Evolutionary conservation across 768 basidiomycete species (phyloP).

Genomic region (Macrocybe gigantea): DNA sequence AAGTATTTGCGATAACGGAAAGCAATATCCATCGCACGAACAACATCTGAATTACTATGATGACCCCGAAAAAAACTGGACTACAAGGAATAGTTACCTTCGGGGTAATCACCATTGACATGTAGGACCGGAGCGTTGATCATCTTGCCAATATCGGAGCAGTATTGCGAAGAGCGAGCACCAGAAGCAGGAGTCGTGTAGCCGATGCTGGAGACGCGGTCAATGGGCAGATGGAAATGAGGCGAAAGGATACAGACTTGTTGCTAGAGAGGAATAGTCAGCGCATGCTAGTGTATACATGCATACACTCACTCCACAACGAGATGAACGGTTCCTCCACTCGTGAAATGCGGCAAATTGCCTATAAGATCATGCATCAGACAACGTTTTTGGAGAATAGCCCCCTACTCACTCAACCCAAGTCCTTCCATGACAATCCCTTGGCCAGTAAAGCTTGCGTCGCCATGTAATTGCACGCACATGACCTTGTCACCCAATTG

Average conservation of each 20-base stretch:
- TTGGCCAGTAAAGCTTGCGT: slow-evolving; percentile 88
- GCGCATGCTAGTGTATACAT: background rate
- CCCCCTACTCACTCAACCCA: slow-evolving; percentile 58
- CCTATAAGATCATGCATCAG: slow-evolving; percentile 32
- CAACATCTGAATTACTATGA: slow-evolving; percentile 53
- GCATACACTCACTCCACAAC: slow-evolving; percentile 73
- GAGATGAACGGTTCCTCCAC: slow-evolving; percentile 85
- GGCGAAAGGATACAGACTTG: slow-evolving; percentile 33
- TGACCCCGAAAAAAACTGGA: background rate
- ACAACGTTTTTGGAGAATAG: too few relatives aligned
- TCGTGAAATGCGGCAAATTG: slow-evolving; percentile 86
- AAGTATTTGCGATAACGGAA: slow-evolving; percentile 85
- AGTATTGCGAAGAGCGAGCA: slow-evolving; percentile 83
- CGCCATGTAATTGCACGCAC: slow-evolving; percentile 89
- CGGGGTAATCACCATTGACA: slow-evolving; percentile 88
- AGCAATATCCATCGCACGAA: slow-evolving; percentile 80
- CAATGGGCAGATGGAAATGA: background rate
- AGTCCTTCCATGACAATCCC: slow-evolving; percentile 87
- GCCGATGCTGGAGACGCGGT: slow-evolving; percentile 54
- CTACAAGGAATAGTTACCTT: slow-evolving; percentile 40
- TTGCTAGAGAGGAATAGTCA: slow-evolving; percentile 33
- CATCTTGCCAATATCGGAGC: slow-evolving; percentile 87
- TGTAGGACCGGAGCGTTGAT: slow-evolving; percentile 85
- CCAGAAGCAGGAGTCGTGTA: slow-evolving; percentile 87
- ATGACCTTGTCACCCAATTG: slow-evolving; percentile 67